A percentile compares a stretch with the other conserved stretches of the same genome.
Evolutionary conservation across 371 early-diverging fungal species (phyloP).

Genomic region (Coemansia sp.): DNA sequence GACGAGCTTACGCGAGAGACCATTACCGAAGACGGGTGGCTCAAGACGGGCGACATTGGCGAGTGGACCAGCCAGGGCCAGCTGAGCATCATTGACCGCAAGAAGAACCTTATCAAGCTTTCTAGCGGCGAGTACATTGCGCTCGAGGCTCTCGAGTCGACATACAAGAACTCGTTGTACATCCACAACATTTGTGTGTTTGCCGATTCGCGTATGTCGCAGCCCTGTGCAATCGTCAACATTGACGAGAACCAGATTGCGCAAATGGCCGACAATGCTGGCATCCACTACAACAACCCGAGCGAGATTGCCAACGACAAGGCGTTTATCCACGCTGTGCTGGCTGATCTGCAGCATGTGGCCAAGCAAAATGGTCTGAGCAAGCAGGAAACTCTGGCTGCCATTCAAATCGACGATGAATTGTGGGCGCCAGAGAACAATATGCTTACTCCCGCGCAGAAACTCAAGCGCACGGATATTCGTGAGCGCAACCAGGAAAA

Average conservation of each 20-base stretch:
- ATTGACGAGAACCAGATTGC: slow-evolving; percentile 45
- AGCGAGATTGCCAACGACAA: slow-evolving; percentile 28
- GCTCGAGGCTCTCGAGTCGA: slow-evolving; percentile 91
- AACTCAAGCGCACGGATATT: slow-evolving; percentile 83
- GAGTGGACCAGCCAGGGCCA: slow-evolving; percentile 69
- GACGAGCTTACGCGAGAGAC: slow-evolving; percentile 67
- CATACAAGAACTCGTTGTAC: slow-evolving; percentile 77
- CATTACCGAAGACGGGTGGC: slow-evolving; percentile 82
- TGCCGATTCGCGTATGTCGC: slow-evolving; percentile 62
- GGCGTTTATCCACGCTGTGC: slow-evolving; percentile 25
- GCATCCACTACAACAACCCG: slow-evolving; percentile 29
- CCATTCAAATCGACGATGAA: slow-evolving; percentile 68
- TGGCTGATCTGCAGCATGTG: slow-evolving; percentile 51
- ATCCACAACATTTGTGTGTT: slow-evolving; percentile 85
- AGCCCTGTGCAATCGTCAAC: slow-evolving; percentile 50
- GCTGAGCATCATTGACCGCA: slow-evolving; percentile 76
- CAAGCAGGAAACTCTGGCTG: slow-evolving; percentile 72
- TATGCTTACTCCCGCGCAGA: slow-evolving; percentile 87
- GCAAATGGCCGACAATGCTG: slow-evolving; percentile 29
- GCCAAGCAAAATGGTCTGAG: slow-evolving; percentile 64
- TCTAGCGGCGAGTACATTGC: slow-evolving; percentile 95
- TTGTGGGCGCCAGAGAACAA: slow-evolving; percentile 89
- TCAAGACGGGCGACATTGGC: slow-evolving; percentile 94
- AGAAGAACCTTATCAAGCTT: slow-evolving; percentile 86
- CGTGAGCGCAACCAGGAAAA: slow-evolving; percentile 61